A percentile compares a stretch with the other conserved stretches of the same genome.
Conservation (phyloP, 176 grass and related monocot genomes). For the Phoenix dactylifera region DNA sequence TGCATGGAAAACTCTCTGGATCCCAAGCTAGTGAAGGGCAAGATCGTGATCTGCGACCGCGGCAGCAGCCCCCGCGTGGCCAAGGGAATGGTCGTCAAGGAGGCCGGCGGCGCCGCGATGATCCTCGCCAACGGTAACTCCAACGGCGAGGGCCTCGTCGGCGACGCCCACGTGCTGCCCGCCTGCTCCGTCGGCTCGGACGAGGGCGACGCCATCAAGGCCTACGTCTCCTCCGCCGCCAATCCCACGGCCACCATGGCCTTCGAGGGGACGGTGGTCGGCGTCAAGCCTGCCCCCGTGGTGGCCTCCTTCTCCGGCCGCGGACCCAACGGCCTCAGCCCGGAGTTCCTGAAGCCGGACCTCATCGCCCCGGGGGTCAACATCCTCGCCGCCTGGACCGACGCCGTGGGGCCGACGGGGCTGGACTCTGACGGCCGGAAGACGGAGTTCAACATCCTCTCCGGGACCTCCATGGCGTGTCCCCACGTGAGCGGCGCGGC, state of each 20-base stretch:
- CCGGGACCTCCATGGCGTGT: conserved; percentile 94
- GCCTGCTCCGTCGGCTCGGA: conserved; percentile 64
- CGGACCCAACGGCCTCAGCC: conserved; percentile 69
- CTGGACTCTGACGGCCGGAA: conserved; percentile 45
- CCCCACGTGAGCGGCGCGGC: conserved; percentile 89
- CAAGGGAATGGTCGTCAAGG: conserved; percentile 83
- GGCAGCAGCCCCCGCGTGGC: conserved; percentile 93
- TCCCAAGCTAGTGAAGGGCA: conserved; percentile 60
- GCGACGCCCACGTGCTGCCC: conserved; percentile 80
- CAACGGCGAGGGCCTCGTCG: conserved; percentile 81
- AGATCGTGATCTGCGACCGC: conserved; percentile 88
- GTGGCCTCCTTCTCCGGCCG: conserved; percentile 93
- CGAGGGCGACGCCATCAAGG: conserved; percentile 70
- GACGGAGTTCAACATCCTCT: conserved; percentile 95
- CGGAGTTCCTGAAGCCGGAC: conserved; percentile 88
- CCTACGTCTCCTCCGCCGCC: conserved; percentile 37
- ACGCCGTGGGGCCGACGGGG: conserved; percentile 57
- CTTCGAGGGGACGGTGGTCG: conserved; percentile 76
- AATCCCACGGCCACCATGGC: conserved; percentile 46
- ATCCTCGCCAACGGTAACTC: conserved; percentile 66
- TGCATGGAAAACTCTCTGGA: conserved; percentile 99
- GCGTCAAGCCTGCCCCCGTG: conserved; percentile 77
- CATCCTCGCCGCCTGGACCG: conserved; percentile 94
- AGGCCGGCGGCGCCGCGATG: conserved; percentile 76
- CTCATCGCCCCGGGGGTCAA: conserved; percentile 83